Base-by-base conservation (phyloP, 2,329 filamentous ascomycete genomes). In the Exophiala viscosa region DNA sequence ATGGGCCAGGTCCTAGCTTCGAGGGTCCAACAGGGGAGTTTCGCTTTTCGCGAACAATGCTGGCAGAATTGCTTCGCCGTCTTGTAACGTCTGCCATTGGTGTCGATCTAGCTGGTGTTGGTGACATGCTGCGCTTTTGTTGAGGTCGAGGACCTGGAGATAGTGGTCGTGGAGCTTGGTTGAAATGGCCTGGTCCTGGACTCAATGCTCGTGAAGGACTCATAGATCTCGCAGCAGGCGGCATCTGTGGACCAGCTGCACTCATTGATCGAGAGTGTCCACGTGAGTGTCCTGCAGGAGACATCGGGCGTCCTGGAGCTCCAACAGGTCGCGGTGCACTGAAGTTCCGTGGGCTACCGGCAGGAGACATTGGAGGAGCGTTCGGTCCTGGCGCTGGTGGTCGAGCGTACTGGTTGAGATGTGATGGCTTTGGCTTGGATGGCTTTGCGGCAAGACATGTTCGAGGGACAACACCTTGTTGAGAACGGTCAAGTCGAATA, bases 371-470 rank as follows among this genome's bases (percentile, higher is more conserved):
- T 41, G 23, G 64, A 57, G 62, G 56, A 9, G 59, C 61, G 28
- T 52, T 58, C 32, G 66, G 60, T 18, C 60, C 58, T 34, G 57
- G 52, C 20, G 52, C 49, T 17, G 35, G 32, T 20, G 54, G 54
- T 49, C 57, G 82, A 46, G 83, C 70, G 3, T 81, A 79, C 55
- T 76, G 81, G 34, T 80, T 80, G 55, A 76, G 74, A 47, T 77
- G 77, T 46, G 75, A 75, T 36, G 81, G 76, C 41, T 90, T 86
- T 42, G 91, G 89, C 76, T 95, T 96, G 58, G 97, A 87, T 14
- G 92, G 90, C 45, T 90, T 85, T 52, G 90, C 88, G 11, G 93
- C 97, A 45, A 99, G 79, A 73, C 93, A 99, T 34, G 91, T 96
- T 62, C 93, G 84, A 11, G 93, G 93, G 52, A 88, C 89, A 47